Evolutionary conservation across 2,329 filamentous ascomycete genomes (phyloP).

Genomic region (Zalaria obscura): DNA sequence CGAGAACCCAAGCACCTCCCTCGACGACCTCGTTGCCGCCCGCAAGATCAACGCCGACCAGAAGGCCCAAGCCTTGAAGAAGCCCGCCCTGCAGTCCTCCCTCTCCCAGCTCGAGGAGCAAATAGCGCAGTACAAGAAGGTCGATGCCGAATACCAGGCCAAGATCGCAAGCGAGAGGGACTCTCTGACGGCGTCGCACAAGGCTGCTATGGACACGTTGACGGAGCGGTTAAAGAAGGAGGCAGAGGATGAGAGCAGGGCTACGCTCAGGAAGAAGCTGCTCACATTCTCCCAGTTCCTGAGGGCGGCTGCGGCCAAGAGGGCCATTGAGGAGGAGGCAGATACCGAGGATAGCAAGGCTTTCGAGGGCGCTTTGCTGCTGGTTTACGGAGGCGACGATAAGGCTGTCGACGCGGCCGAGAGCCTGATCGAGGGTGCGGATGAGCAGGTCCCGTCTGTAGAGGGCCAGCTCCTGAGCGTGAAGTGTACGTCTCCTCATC

Average conservation of each 20-base stretch:
- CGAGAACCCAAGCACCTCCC: slow-evolving; percentile 54
- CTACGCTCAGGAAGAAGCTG: slow-evolving; percentile 45
- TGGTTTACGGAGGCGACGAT: slow-evolving; percentile 67
- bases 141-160: slow-evolving; percentile 56
- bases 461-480: slow-evolving; percentile 50
- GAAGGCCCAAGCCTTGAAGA: slow-evolving; percentile 63
- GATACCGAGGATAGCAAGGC: slow-evolving; percentile 65
- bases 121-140: slow-evolving; percentile 58
- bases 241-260: slow-evolving; percentile 31
- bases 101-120: slow-evolving; percentile 60
- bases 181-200: slow-evolving; percentile 38
- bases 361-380: slow-evolving; percentile 64
- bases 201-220: slow-evolving; percentile 41
- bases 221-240: slow-evolving; percentile 42
- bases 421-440: slow-evolving; percentile 60
- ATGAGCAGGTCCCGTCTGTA: slow-evolving; percentile 52
- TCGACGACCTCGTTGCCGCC: slow-evolving; percentile 56
- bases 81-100: slow-evolving; percentile 55
- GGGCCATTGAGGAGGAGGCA: slow-evolving; percentile 52
- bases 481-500: slow-evolving; percentile 47
- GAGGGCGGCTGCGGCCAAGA: slow-evolving; percentile 59
- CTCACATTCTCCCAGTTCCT: slow-evolving; percentile 67
- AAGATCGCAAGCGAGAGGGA: slow-evolving; percentile 45
- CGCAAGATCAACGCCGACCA: slow-evolving; percentile 72
- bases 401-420: slow-evolving; percentile 60